Evolutionary conservation across 441 rosid genomes (phyloP).

Genomic region (Hypseocharis bilobata): DNA sequence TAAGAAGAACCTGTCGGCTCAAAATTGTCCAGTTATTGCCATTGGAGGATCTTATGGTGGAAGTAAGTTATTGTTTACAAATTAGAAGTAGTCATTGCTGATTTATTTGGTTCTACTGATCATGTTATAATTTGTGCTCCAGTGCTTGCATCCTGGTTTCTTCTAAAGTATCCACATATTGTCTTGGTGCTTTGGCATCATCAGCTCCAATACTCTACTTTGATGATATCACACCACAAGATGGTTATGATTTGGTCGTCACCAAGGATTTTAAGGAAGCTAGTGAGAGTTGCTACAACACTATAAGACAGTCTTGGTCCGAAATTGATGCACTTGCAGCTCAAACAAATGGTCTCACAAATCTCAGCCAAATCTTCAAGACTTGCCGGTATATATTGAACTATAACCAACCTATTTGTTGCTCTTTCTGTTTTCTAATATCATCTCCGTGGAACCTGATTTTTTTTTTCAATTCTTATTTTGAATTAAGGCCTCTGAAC

Average conservation of each 20-base stretch:
- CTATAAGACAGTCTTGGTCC: slow-evolving; percentile 42
- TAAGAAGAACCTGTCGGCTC: slow-evolving; percentile 20
- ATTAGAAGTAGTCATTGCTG: not conserved
- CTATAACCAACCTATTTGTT: not conserved
- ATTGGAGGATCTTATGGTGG: slow-evolving; percentile 43
- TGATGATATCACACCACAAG: slow-evolving; percentile 34
- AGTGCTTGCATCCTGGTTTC: slow-evolving; percentile 61
- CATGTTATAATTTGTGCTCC: not conserved
- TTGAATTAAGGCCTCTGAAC: slow-evolving; percentile 31
- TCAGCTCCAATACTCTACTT: slow-evolving; percentile 58
- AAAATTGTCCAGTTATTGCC: slow-evolving; percentile 27
- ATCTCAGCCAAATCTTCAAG: slow-evolving; percentile 40
- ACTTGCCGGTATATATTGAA: slow-evolving; percentile 40
- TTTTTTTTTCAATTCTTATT: not conserved
- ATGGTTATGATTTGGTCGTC: slow-evolving; percentile 37
- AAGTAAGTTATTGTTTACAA: slow-evolving; percentile 22
- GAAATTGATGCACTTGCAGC: slow-evolving; percentile 47
- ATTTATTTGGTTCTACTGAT: not conserved
- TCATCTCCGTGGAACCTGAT: not conserved
- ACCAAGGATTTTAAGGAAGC: slow-evolving; percentile 39
- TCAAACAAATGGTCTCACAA: slow-evolving; percentile 34
- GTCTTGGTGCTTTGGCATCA: slow-evolving; percentile 55
- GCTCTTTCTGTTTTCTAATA: not conserved
- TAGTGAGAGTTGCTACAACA: slow-evolving; percentile 42
- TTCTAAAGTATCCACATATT: slow-evolving; percentile 52